phyloP scores from a whole-genome alignment of 306 rosid genomes.

The Bauhinia variegata region DNA sequence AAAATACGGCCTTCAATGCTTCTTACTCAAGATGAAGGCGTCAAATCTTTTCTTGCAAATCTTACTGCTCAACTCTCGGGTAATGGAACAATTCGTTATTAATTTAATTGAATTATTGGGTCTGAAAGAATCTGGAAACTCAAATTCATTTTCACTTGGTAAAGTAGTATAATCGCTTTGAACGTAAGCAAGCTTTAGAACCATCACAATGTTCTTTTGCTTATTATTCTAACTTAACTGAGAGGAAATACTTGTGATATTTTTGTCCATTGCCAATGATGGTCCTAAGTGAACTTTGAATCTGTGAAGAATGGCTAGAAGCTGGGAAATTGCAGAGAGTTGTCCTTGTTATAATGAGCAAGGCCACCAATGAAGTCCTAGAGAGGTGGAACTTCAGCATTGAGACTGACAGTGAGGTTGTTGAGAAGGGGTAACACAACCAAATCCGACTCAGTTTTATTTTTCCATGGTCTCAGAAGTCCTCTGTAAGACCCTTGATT shows the following conservation, averaged over 20 bases:
- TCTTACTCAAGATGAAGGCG: constrained; percentile 93
- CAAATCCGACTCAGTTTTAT: not conserved
- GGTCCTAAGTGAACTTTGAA: constrained; percentile 24
- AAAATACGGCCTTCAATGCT: constrained; percentile 93
- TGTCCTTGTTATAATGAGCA: constrained; percentile 85
- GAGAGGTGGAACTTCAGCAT: constrained; percentile 99
- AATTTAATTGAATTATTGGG: not conserved
- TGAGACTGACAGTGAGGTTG: constrained; percentile 84
- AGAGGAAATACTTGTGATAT: not conserved
- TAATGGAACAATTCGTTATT: constrained; percentile 33
- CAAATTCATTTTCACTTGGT: not conserved
- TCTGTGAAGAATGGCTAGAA: constrained; percentile 90
- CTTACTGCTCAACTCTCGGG: constrained; percentile 87
- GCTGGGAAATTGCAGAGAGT: constrained; percentile 96
- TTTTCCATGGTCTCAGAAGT: not conserved
- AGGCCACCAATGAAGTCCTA: constrained; percentile 77
- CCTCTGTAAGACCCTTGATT: too few species aligned
- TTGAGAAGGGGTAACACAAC: constrained; percentile 71
- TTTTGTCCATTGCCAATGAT: constrained; percentile 29
- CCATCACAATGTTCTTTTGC: not conserved
- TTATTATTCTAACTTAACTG: not conserved
- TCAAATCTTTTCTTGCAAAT: constrained; percentile 77
- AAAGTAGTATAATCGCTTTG: not conserved
- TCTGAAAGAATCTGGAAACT: not conserved
- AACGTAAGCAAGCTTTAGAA: not conserved